These are phyloP conservation scores for Allium fistulosum DNA, from an alignment of 106 monocot species.

Conservation along the genomic window DNA sequence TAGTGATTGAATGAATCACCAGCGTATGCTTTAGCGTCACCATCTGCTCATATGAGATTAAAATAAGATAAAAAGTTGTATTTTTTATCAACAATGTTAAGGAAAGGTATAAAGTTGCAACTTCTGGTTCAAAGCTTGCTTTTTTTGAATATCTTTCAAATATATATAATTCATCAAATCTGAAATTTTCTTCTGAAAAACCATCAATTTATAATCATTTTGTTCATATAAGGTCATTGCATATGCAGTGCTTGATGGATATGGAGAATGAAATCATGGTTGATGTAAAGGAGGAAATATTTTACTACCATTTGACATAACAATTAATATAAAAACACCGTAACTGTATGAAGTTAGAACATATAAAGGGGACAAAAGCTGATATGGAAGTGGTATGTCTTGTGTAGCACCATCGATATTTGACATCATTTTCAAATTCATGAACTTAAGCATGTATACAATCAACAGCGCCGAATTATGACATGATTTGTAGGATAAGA, in stretches of 20 bases:
- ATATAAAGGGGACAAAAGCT: not conserved
- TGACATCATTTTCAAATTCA: not conserved
- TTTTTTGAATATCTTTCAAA: no score
- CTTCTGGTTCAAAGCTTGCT: no score
- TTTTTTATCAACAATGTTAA: no score
- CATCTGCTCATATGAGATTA: no score
- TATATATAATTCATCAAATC: no score
- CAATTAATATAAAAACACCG: no score
- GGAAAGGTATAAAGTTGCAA: no score
- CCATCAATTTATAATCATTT: not conserved
- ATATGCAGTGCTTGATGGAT: not conserved
- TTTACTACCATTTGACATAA: not conserved
- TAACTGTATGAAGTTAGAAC: not conserved
- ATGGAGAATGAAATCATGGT: not conserved
- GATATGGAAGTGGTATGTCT: not conserved
- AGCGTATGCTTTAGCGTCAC: no score
- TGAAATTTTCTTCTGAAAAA: no score
- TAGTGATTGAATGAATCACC: no score
- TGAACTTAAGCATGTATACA: not conserved
- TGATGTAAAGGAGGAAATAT: not conserved
- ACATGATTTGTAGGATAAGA: not conserved
- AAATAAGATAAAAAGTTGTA: no score
- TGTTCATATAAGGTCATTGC: not conserved
- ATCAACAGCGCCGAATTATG: not conserved
- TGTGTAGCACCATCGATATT: not conserved